Evolutionary conservation across 2,329 filamentous ascomycete species (phyloP).

Genomic region (Xylariaceae sp.): DNA sequence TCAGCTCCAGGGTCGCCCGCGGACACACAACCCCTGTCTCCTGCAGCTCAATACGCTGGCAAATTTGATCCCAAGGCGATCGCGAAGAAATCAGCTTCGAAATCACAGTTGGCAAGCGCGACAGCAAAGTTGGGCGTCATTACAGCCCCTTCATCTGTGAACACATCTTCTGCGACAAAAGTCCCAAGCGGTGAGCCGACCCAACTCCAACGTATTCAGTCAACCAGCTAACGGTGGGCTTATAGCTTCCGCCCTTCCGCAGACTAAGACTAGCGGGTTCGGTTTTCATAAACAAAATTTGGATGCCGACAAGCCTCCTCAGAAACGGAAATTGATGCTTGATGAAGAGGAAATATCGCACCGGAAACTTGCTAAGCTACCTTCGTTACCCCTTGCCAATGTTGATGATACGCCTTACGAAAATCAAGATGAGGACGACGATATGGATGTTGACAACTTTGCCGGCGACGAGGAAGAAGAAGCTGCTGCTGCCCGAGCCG

Average conservation of each 20-base stretch:
- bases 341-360: slow-evolving; percentile 83
- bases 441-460: slow-evolving; percentile 71
- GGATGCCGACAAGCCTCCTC: slow-evolving; percentile 62
- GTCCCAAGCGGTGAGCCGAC: slow-evolving; percentile 36
- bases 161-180: slow-evolving; percentile 31
- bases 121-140: slow-evolving; percentile 50
- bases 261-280: slow-evolving; percentile 77
- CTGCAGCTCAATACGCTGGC: slow-evolving; percentile 61
- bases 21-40: slow-evolving; percentile 43
- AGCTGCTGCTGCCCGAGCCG: slow-evolving; percentile 77
- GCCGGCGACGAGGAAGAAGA: slow-evolving; percentile 83
- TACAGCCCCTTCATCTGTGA: slow-evolving; percentile 37
- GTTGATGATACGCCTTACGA: slow-evolving; percentile 57
- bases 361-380: slow-evolving; percentile 87
- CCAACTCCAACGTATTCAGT: background rate
- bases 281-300: slow-evolving; percentile 67
- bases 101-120: slow-evolving; percentile 53
- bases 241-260: slow-evolving; percentile 54
- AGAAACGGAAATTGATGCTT: slow-evolving; percentile 74
- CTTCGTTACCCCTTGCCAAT: slow-evolving; percentile 66
- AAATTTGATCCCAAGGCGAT: slow-evolving; percentile 88
- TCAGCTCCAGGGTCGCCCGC: slow-evolving; percentile 50
- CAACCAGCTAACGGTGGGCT: slow-evolving; percentile 25
- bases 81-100: slow-evolving; percentile 66
- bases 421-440: slow-evolving; percentile 59